phyloP scores from a whole-genome alignment of 441 rosid genomes.

The Erodium texanum region DNA sequence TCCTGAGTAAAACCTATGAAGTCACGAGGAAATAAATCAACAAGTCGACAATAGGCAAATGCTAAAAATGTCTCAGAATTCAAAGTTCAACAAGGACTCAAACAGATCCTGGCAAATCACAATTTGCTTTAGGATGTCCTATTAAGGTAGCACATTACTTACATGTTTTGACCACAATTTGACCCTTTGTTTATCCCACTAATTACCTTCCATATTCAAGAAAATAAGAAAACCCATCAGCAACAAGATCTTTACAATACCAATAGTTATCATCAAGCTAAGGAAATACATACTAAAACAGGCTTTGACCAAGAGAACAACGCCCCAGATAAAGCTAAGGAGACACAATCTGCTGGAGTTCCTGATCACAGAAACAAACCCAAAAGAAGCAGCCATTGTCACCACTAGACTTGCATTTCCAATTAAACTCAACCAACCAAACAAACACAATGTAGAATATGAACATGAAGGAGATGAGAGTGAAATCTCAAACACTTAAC shows the following conservation, averaged over 20 bases:
- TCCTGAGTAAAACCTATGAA: conserved; percentile 30
- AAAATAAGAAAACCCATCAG: not conserved
- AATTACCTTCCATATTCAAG: conserved; percentile 20
- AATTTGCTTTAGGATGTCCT: not conserved
- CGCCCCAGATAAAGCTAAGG: conserved; percentile 34
- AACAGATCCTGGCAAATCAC: conserved; percentile 1
- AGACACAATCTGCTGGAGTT: conserved; percentile 38
- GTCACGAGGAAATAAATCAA: not conserved
- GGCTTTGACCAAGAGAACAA: conserved; percentile 35
- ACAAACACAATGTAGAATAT: not conserved
- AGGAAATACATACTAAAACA: conserved; percentile 20
- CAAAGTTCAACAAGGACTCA: not conserved
- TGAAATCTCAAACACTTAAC: conserved; percentile 9
- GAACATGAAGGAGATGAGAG: not conserved
- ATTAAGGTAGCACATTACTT: conserved; percentile 9
- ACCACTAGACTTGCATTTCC: not conserved
- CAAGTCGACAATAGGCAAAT: not conserved
- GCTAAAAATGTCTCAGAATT: not conserved
- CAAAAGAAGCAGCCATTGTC: not conserved
- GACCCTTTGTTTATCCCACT: conserved; percentile 34
- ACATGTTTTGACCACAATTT: conserved; percentile 30
- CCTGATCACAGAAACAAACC: conserved; percentile 21
- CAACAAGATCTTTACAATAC: not conserved
- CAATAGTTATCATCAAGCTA: not conserved
- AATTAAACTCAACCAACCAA: not conserved